These are phyloP conservation scores for Rosa hybrid DNA, from an alignment of 331 rosid species.

Conservation along the genomic window DNA sequence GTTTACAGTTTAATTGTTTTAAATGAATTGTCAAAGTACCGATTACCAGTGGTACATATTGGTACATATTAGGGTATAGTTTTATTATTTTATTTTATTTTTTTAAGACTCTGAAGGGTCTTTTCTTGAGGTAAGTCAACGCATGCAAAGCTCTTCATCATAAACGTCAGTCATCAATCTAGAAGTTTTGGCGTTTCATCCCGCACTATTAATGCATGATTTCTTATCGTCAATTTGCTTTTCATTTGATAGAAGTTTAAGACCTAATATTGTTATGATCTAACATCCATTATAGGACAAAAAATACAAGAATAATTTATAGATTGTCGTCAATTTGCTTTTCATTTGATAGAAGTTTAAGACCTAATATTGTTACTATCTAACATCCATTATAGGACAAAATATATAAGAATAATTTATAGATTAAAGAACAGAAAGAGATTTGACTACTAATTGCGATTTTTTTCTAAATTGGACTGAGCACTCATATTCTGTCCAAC, in stretches of 20 bases:
- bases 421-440: too few relatives aligned
- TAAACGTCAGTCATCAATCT: conserved; percentile 9
- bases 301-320: too few relatives aligned
- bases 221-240: neutral
- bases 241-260: neutral
- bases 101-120: neutral
- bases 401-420: too few relatives aligned
- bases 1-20: neutral
- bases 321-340: neutral
- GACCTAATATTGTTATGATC: too few relatives aligned
- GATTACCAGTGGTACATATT: neutral
- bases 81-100: neutral
- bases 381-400: too few relatives aligned
- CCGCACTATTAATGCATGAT: neutral
- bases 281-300: too few relatives aligned
- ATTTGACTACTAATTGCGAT: too few relatives aligned
- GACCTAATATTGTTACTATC: too few relatives aligned
- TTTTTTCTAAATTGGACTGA: too few relatives aligned
- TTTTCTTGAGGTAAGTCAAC: conserved; percentile 6
- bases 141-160: conserved; percentile 24
- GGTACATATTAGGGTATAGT: neutral
- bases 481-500: too few relatives aligned
- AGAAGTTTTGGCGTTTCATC: neutral
- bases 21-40: neutral
- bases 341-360: neutral